Percentiles rank a stretch among this genome's conserved stretches.
phyloP scores from a whole-genome alignment of 2,329 filamentous ascomycete genomes.

The Venturiaceae sp. region DNA sequence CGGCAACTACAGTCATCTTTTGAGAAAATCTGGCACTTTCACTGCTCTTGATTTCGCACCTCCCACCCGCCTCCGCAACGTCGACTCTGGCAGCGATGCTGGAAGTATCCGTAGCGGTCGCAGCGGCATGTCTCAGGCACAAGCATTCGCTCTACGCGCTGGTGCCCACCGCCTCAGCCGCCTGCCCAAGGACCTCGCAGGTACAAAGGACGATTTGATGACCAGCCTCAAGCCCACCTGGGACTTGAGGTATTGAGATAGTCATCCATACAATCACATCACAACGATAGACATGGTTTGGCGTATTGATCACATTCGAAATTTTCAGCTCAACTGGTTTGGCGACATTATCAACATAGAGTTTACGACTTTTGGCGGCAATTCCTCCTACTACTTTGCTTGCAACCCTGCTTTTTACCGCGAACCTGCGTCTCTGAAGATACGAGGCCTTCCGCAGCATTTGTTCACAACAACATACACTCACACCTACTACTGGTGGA shows the following conservation, averaged over 20 bases:
- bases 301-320: background rate
- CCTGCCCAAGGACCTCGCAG: constrained; percentile 72
- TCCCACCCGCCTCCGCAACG: constrained; percentile 57
- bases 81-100: constrained; percentile 31
- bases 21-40: constrained; percentile 71
- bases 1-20: constrained; percentile 45
- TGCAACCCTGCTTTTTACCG: background rate
- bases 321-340: background rate
- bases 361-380: background rate
- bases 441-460: background rate
- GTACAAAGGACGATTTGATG: constrained; percentile 59
- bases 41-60: constrained; percentile 74
- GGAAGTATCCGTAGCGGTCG: constrained; percentile 56
- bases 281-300: background rate
- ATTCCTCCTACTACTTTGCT: background rate
- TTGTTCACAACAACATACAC: background rate
- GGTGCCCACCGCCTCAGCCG: constrained; percentile 83
- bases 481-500: background rate
- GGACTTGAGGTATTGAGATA: constrained; percentile 24
- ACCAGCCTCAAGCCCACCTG: constrained; percentile 47
- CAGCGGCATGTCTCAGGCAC: constrained; percentile 63
- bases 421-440: background rate
- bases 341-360: background rate
- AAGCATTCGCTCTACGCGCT: constrained; percentile 62
- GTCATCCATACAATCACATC: background rate